Evolutionary conservation across 306 rosid species (phyloP).

Genomic region (Trichosanthes truncata): DNA sequence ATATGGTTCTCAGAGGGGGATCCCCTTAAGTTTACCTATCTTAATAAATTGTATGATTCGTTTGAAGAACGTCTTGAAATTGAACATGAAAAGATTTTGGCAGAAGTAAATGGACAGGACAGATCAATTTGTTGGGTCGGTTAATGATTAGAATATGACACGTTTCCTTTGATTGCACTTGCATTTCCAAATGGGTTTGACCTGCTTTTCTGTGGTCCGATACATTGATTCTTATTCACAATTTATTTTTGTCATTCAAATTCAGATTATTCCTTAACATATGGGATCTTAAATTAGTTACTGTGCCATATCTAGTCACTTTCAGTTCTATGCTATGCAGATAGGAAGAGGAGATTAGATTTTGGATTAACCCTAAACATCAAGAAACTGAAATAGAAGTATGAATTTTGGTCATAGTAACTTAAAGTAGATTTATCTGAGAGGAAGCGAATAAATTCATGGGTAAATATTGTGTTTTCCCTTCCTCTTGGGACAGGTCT

Average conservation of each 20-base stretch:
- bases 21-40: too few species aligned
- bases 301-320: neutral
- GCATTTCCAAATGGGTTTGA: neutral
- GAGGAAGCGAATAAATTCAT: neutral
- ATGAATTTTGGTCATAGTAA: neutral
- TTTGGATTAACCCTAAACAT: neutral
- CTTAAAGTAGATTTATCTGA: neutral
- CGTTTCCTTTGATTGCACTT: neutral
- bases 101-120: neutral
- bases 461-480: neutral
- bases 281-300: neutral
- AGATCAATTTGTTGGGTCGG: neutral
- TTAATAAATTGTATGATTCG: too few species aligned
- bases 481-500: neutral
- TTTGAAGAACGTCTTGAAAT: too few species aligned
- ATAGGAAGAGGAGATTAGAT: neutral
- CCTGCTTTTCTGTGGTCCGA: neutral
- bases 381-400: neutral
- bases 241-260: neutral
- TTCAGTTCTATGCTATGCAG: neutral
- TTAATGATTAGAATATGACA: neutral
- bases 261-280: neutral
- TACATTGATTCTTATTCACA: neutral
- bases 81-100: neutral
- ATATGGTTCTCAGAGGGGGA: too few species aligned